Evolutionary conservation across 2,329 filamentous ascomycete species (phyloP), one percentile per base, ranked within the genome.

Genomic region (Phialemonium atrogriseum): DNA sequence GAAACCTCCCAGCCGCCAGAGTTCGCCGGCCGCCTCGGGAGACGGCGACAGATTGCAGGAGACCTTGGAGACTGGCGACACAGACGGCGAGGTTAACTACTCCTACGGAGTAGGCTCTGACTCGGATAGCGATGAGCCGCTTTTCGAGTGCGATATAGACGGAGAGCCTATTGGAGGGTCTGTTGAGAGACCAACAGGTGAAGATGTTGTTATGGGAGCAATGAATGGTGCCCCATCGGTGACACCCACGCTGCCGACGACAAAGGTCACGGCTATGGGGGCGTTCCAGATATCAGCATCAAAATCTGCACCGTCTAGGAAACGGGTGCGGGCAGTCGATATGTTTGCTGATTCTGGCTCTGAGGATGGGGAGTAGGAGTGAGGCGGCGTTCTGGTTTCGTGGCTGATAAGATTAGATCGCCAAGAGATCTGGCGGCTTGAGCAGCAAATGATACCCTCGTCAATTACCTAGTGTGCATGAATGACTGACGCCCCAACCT

Each of bases 281-380:
- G 46, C 44, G 19, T 50, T 43, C 40, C 47, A 43, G 42, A 46
- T 47, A 37, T 42, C 34, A 10, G 38, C 27, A 14, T 40, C 38
- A 18, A 44, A 48, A 7, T 29, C 42, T 33, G 46, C 49, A 28
- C 38, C 47, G 35, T 49, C 64, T 41, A 64, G 72, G 45, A 80
- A 73, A 49, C 70, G 81, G 39, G 80, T 84, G 55, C 77, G 77
- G 44, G 84, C 84, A 5, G 82, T 83, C 44, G 84, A 91, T 50
- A 88, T 91, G 84, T 93, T 91, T 71, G 84, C 81, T 9, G 81
- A 83, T 52, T 83, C 80, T 5, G 83, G 56, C 24, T 61, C 55
- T 18, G 59, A 62, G n/a, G 50, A 45, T 17, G 47, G 42, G 24
- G 43, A 45, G 32, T 52, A 39, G 6, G 19, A 15, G 16, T 19